These are phyloP conservation scores for Clavaria fumosa DNA, from an alignment of 768 basidiomycete species.

Conservation along the genomic window DNA sequence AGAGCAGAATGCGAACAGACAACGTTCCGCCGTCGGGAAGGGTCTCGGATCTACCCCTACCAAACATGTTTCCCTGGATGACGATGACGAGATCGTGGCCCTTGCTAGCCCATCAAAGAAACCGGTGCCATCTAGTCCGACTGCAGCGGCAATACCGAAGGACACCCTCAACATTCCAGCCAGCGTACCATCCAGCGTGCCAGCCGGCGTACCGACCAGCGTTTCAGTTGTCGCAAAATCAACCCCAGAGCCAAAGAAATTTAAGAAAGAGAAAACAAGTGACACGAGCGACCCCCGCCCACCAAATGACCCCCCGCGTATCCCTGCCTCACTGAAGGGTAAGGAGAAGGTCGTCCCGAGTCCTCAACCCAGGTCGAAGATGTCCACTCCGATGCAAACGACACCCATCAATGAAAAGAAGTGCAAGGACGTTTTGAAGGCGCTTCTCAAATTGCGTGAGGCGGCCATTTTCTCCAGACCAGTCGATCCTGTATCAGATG, in stretches of 20 bases:
- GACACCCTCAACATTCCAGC: slow-evolving; percentile 28
- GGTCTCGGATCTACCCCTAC: not conserved
- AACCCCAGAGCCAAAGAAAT: slow-evolving; percentile 11
- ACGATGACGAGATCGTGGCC: slow-evolving; percentile 50
- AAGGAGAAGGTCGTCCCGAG: slow-evolving; percentile 43
- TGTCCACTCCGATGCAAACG: slow-evolving; percentile 20
- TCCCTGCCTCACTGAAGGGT: slow-evolving; percentile 50
- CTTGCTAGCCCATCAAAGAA: slow-evolving; percentile 51
- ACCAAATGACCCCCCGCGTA: slow-evolving; percentile 20
- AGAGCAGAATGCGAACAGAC: slow-evolving; percentile 34
- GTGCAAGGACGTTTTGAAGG: slow-evolving; percentile 55
- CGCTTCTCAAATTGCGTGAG: slow-evolving; percentile 45
- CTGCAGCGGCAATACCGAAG: too few species aligned
- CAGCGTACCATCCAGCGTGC: too few species aligned
- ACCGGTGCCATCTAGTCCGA: too few species aligned
- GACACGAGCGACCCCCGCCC: slow-evolving; percentile 12
- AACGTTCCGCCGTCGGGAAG: slow-evolving; percentile 20
- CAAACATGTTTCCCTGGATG: slow-evolving; percentile 11
- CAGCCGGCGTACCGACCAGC: slow-evolving; percentile 15
- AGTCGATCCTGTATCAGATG: slow-evolving; percentile 71
- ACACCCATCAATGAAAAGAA: slow-evolving; percentile 71
- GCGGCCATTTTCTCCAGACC: slow-evolving; percentile 61
- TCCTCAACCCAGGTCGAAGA: slow-evolving; percentile 25
- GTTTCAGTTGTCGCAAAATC: slow-evolving; percentile 16
- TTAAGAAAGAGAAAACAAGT: slow-evolving; percentile 31